Base-by-base conservation (phyloP, 257 asterid species). In the Jacaranda copaia region DNA sequence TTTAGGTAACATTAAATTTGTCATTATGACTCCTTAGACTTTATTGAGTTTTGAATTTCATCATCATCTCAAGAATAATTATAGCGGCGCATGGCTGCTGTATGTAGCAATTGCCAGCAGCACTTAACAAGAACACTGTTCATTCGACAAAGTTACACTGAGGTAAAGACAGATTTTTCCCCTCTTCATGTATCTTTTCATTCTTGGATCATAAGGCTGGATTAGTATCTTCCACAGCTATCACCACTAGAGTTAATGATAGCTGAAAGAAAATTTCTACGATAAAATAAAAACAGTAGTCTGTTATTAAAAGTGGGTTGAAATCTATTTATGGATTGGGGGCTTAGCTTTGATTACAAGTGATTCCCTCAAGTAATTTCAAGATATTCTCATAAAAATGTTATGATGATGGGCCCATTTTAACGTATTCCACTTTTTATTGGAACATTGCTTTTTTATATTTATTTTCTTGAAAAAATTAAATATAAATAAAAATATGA, bases 271-370 rank as follows among this genome's bases (percentile, higher is more conserved):
- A 45, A 46, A 68, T 19, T 25, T 25, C 32, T 25, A 25, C 32
- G 53, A 55, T 32, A 69, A 65, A 2, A 12, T 12, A 48, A 20
- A 51, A 15, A 62, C 38, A 67, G 69, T 63, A n/a, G 81, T 70
- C 58, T 80, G 65, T 15, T 52, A 62, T 43, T 20, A 36, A 72
- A 40, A 48, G 38, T 36, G 79, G 8, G 25, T 38, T 53, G 20
- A 80, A 66, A 81, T 79, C 39, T 56, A 68, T 25, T 19, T 59
- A 25, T 25, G 32, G 32, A 25, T 25, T 32, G 70, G 59, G 68
- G 77, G 80, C 69, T 74, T 82, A 64, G 83, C 84, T 81, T 76
- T 72, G 71, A 72, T 82, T 74, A 77, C 49, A 84, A 81, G 85
- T 70, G 75, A 85, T 73, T 36, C 51, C 63, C 65, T 38, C 4